Percentiles rank a stretch among this genome's conserved stretches.
These are phyloP conservation scores for Salix koriyanagi DNA, from an alignment of 345 rosid species.

Conservation along the genomic window DNA sequence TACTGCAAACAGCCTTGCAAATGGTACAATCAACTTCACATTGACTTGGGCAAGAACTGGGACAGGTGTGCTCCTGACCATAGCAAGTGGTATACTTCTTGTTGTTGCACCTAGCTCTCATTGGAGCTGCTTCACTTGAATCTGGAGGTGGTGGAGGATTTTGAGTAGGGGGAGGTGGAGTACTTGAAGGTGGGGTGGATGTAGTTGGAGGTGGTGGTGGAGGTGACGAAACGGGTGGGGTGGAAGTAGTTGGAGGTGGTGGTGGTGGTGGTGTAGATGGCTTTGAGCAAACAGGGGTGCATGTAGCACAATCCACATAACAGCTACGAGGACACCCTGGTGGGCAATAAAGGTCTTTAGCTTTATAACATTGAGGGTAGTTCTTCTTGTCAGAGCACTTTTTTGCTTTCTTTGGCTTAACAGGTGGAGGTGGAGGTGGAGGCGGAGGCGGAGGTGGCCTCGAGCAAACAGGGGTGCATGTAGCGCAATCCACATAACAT, in stretches of 20 bases:
- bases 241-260: slow-evolving; percentile 4
- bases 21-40: slow-evolving; percentile 57
- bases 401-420: neutral
- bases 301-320: neutral
- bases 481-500: neutral
- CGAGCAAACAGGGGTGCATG: neutral
- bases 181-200: neutral
- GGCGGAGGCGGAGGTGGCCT: neutral
- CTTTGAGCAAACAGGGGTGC: neutral
- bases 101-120: slow-evolving; percentile 37
- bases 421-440: neutral
- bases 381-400: neutral
- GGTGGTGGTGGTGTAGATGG: neutral
- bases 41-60: slow-evolving; percentile 39
- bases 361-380: neutral
- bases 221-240: neutral
- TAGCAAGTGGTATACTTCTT: slow-evolving; percentile 38
- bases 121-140: neutral
- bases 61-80: slow-evolving; percentile 39
- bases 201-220: slow-evolving; percentile 1
- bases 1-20: slow-evolving; percentile 63
- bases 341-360: neutral
- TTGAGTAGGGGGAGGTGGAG: slow-evolving; percentile 17
- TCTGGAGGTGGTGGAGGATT: slow-evolving; percentile 14
- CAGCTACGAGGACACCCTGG: neutral